Base-by-base conservation (phyloP, 2,329 filamentous ascomycete species). In the Colletotrichum trifolii region DNA sequence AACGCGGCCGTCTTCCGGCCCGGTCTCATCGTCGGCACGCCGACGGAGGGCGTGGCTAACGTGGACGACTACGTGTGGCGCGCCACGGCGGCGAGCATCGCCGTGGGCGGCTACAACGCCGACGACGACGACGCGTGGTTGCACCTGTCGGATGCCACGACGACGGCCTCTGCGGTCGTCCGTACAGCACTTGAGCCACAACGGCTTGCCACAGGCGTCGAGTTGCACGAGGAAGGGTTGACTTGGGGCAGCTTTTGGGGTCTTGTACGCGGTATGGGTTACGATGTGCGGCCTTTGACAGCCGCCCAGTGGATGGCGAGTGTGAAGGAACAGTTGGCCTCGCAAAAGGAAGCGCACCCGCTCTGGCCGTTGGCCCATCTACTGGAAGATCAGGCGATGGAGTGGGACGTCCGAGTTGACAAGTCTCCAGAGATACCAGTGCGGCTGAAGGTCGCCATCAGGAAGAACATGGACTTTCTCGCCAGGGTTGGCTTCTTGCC, bases 11-110 rank as follows among this genome's bases (percentile, higher is more conserved):
- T 66, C 2, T 60, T 70, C 42, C 69, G 67, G 62, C 69, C 69
- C 0, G 67, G 68, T n/a, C 43, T 69, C 2, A 69, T 70, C 9
- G 68, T 70, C 39, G 69, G 67, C 15, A 58, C 57, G 4, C 70
- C 72, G 6, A 76, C 77, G 49, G 70, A 70, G n/a, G 75, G 75
- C 17, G 71, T 68, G 4, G 75, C 76, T 0, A 66, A 69, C n/a
- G 70, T 78, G 47, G 66, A 72, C 8, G 63, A 70, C 34, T 67
- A 67, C 17, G 47, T 69, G 3, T 70, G 69, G 69, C 57, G 68
- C 36, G 40, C 68, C 15, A 64, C 67, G 2, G 66, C 46, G 6
- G 25, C 60, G 5, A 66, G 69, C 9, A 57, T 59, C 15, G 52
- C 59, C n/a, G 17, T 72, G 2, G 46, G 38, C 0, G 59, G 50